A percentile compares a stretch with the other conserved stretches of the same genome.
These are phyloP conservation scores for Tolypocladium amazonense DNA, from an alignment of 2,329 filamentous ascomycete genomes.

Conservation along the genomic window DNA sequence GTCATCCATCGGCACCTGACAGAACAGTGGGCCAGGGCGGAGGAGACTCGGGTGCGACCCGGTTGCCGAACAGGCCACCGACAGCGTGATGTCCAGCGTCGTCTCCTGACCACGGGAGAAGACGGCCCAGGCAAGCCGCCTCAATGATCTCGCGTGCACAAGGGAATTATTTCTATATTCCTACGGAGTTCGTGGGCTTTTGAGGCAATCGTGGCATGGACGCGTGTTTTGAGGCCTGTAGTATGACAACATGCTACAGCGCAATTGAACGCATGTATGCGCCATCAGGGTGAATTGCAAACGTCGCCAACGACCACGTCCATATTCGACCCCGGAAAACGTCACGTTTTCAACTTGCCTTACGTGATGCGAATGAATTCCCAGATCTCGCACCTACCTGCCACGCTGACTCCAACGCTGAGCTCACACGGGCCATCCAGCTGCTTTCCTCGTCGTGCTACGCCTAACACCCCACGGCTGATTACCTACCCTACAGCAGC, in stretches of 20 bases:
- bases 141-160: background rate
- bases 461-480: too few relatives aligned
- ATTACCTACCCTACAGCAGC: background rate
- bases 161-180: too few relatives aligned
- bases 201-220: background rate
- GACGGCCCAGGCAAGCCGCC: background rate
- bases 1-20: conserved; percentile 9
- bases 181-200: too few relatives aligned
- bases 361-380: background rate
- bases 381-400: background rate
- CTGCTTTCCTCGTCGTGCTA: background rate
- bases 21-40: conserved; percentile 1
- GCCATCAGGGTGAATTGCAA: background rate
- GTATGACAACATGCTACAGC: too few relatives aligned
- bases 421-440: background rate
- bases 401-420: background rate
- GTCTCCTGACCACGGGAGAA: background rate
- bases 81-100: background rate
- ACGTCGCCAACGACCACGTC: too few relatives aligned
- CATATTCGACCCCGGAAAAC: background rate
- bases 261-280: background rate
- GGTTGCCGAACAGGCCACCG: conserved; percentile 5
- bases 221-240: background rate
- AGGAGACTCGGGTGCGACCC: background rate
- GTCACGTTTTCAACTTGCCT: background rate